A percentile compares a stretch with the other conserved stretches of the same genome.
Conservation (phyloP, 1,284 basidiomycete genomes). For the Vanrija sp. region DNA sequence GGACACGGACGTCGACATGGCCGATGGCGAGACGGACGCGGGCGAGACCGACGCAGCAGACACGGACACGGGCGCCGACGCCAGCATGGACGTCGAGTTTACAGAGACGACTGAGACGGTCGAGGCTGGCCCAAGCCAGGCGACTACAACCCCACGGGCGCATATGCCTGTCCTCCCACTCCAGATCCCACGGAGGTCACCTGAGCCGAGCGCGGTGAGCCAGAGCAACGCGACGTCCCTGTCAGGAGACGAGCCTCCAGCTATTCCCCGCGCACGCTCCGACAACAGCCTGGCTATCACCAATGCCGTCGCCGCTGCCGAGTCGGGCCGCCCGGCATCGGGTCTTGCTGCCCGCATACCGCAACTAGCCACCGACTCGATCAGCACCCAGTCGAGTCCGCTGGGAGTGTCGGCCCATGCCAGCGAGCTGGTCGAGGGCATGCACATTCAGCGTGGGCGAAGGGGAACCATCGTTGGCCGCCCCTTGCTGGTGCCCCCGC, state of each 20-base stretch:
- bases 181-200: slow-evolving; percentile 32
- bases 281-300: slow-evolving; percentile 31
- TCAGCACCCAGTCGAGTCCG: slow-evolving; percentile 44
- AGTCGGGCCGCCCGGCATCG: slow-evolving; percentile 14
- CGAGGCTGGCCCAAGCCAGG: slow-evolving; percentile 2
- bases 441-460: slow-evolving; percentile 10
- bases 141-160: slow-evolving; percentile 40
- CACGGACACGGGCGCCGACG: slow-evolving; percentile 36
- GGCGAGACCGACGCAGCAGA: slow-evolving; percentile 36
- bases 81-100: slow-evolving; percentile 17
- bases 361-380: slow-evolving; percentile 28
- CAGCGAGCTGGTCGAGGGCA: slow-evolving; percentile 23
- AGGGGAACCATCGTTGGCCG: slow-evolving; percentile 42
- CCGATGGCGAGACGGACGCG: slow-evolving; percentile 40
- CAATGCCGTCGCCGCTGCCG: slow-evolving; percentile 15
- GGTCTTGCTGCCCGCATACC: slow-evolving; percentile 28
- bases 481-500: slow-evolving; percentile 29
- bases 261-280: slow-evolving; percentile 36
- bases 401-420: slow-evolving; percentile 31
- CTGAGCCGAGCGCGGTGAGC: slow-evolving; percentile 21
- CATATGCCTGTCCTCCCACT: slow-evolving; percentile 26
- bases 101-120: background rate
- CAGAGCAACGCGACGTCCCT: slow-evolving; percentile 29
- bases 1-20: slow-evolving; percentile 47
- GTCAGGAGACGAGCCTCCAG: slow-evolving; percentile 28